Evolutionary conservation across 2,329 filamentous ascomycete species (phyloP), one percentile per base, ranked within the genome.

Genomic region (Calonectria hongkongensis): DNA sequence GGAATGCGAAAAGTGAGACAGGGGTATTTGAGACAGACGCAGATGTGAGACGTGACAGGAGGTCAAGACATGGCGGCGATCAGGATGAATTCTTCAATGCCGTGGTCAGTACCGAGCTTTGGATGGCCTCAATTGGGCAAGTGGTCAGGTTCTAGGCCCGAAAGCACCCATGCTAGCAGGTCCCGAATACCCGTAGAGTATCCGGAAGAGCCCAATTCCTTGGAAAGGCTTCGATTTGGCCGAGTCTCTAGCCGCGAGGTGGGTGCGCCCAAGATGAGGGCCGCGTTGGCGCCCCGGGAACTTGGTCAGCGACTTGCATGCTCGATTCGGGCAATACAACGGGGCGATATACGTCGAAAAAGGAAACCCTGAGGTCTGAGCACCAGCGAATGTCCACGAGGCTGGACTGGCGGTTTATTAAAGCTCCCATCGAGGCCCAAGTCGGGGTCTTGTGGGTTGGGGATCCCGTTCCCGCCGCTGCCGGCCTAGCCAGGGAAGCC

Each of bases 391-490:
- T 30, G 28, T 25, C 3, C 54, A 58, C 33, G 54, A 58, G 54
- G n/a, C 54, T 39, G 33, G 54, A 25, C 33, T n/a, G 54, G n/a
- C 33, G 54, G 30, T 15, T 33, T 58, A 36, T n/a, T 15, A 54
- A 12, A n/a, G 28, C 25, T 50, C 43, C 43, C 43, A 45, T n/a
- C 43, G 16, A 12, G 50, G 28, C 50, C 48, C 18, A 28, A 9
- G 5, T 18, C 21, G 21, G 51, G 50, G 65, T 28, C 13, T 43
- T 12, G 58, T 64, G 58, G 39, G 66, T 18, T 60, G 9, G 30
- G 54, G 68, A 62, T 66, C 66, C 51, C 51, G 62, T 54, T 39
- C 62, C 30, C 51, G 33, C 43, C 25, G 45, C 39, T 54, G 68
- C 63, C 45, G 41, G 25, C 21, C 43, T 33, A 16, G 36, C 68